Base-by-base conservation (phyloP, 192 early-diverging fungal species). In the Geosiphon pyriformis region DNA sequence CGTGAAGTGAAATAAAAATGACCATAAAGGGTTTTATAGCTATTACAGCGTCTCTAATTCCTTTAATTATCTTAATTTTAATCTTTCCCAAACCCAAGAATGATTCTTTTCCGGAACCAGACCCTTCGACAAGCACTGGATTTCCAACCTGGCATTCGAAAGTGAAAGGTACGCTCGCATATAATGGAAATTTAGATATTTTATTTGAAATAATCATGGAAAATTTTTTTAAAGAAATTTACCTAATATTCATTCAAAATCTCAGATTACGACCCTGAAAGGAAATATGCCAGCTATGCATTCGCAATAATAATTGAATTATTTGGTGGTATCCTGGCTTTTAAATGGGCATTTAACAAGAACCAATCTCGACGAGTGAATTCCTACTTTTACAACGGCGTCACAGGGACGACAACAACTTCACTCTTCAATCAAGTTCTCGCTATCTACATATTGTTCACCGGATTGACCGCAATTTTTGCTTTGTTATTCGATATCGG, bases 401-500 rank as follows among this genome's bases (percentile, higher is more conserved):
- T 8, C 7, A 26, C 20, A 12, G 4, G 8, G 18, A 20, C 20
- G 8, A 6, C 52, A 54, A 54, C 52, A 6, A 54, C 52, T 20
- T 12, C 20, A 7, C n/a, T n/a, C n/a, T 54, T 12, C 7, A 54
- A 54, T 26, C 18, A 20, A 20, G 6, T 54, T 7, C 18, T 54
- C 52, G 18, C 52, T 7, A 12, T 54, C 29, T 70, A 70, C 46
- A 2, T 58, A 17, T 18, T 57, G 0, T 17, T 35, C 31, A 63
- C 69, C 18, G 48, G 55, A 25, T n/a, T 58, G 18, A 61, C 69
- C 11, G 33, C 37, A 15, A 6, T 57, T 20, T 26, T 35, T 7
- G 55, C 48, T 47, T 49, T 50, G 8, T 3, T 63, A 10, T 52
- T 70, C 25, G 51, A 31, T 54, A 51, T 57, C 6, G 61, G 61